Percentiles rank a stretch among this genome's conserved stretches.
These are phyloP conservation scores for Apiospora malaysiana DNA, from an alignment of 2,329 filamentous ascomycete species.

Conservation along the genomic window DNA sequence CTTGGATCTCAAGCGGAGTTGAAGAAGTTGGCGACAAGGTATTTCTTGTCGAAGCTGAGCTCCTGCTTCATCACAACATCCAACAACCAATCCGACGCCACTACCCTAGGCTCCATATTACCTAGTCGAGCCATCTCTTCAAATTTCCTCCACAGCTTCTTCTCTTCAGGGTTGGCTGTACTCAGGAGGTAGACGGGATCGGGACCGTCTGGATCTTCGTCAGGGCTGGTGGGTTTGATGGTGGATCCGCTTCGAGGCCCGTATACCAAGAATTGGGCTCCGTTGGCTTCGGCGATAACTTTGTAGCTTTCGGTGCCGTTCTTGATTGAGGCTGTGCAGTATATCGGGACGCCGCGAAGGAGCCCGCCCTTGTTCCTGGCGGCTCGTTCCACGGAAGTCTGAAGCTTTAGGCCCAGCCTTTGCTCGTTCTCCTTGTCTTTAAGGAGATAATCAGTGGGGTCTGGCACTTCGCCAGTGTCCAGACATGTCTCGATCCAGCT, in stretches of 20 bases:
- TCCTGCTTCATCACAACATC: slow-evolving; percentile 89
- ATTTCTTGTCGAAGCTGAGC: slow-evolving; percentile 69
- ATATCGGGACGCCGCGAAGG: slow-evolving; percentile 77
- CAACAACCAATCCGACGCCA: slow-evolving; percentile 87
- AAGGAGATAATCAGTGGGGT: slow-evolving; percentile 70
- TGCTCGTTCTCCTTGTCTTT: slow-evolving; percentile 76
- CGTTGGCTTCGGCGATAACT: slow-evolving; percentile 86
- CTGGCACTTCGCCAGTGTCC: slow-evolving; percentile 68
- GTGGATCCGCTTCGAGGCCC: slow-evolving; percentile 73
- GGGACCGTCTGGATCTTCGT: slow-evolving; percentile 61
- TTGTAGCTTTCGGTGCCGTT: slow-evolving; percentile 87
- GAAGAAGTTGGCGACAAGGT: slow-evolving; percentile 57
- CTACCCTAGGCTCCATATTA: slow-evolving; percentile 80
- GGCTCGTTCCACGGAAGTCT: slow-evolving; percentile 72
- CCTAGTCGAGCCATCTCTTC: slow-evolving; percentile 77
- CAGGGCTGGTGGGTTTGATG: slow-evolving; percentile 65
- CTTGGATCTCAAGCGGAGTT: slow-evolving; percentile 23
- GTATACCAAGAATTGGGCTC: slow-evolving; percentile 81
- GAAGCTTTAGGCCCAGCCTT: slow-evolving; percentile 71
- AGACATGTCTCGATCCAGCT: slow-evolving; percentile 81
- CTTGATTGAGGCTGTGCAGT: slow-evolving; percentile 79
- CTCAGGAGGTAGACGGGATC: slow-evolving; percentile 86
- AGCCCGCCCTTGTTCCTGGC: slow-evolving; percentile 78
- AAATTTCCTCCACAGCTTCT: slow-evolving; percentile 80
- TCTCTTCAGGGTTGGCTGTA: slow-evolving; percentile 69